Conservation (phyloP, 164 flowering plant species). For the Tinospora cordifolia region DNA sequence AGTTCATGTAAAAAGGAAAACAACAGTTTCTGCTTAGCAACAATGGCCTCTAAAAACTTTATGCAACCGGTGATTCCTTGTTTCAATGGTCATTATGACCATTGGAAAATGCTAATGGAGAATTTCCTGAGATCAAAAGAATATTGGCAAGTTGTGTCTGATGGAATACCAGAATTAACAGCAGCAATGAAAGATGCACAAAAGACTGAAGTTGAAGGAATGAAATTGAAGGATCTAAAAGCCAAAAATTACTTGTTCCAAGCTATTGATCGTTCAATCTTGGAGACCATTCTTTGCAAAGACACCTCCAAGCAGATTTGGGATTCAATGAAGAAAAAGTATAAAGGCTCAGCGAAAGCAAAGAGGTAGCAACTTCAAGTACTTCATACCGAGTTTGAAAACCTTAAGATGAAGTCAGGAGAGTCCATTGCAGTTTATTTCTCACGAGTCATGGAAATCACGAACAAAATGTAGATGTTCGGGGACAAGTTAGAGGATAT, state of each 20-base stretch:
- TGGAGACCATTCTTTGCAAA: conserved; percentile 12
- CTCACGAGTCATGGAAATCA: neutral
- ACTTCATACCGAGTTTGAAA: conserved; percentile 5
- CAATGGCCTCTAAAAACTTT: too few relatives aligned
- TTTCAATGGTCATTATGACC: neutral
- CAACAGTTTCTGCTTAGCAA: too few relatives aligned
- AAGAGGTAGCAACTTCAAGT: neutral
- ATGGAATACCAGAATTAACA: neutral
- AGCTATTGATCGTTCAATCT: conserved; percentile 6
- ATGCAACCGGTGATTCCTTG: neutral
- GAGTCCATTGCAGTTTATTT: conserved; percentile 2
- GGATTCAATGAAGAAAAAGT: conserved; percentile 9
- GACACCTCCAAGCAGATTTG: conserved; percentile 1
- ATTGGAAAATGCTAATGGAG: neutral
- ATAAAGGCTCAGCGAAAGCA: neutral
- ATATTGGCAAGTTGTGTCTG: conserved; percentile 6
- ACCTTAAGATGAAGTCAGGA: neutral
- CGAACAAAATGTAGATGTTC: neutral
- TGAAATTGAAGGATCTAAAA: neutral
- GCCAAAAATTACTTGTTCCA: neutral
- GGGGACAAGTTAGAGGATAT: neutral
- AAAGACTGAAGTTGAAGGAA: neutral
- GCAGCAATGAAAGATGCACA: conserved; percentile 1
- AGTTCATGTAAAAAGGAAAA: too few relatives aligned
- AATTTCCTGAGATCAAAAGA: conserved; percentile 5